Percentiles rank a stretch among this genome's conserved stretches.
Evolutionary conservation across 306 rosid genomes (phyloP).

Genomic region (Acacia acuminata): DNA sequence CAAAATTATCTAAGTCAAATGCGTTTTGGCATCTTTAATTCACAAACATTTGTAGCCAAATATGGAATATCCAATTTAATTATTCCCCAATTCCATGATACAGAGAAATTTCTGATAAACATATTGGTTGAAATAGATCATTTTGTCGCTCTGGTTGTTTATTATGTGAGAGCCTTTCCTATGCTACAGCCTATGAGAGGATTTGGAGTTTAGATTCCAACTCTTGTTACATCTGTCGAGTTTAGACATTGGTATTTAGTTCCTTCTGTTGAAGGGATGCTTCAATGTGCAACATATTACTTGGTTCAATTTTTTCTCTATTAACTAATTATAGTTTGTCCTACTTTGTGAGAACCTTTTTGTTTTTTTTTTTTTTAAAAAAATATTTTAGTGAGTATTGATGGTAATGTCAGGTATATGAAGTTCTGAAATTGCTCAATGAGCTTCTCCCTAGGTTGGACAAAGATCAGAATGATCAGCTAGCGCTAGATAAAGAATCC

Average conservation of each 20-base stretch:
- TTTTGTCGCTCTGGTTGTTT: slow-evolving; percentile 18
- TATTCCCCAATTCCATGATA: not conserved
- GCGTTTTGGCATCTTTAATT: slow-evolving; percentile 1
- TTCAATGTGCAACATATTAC: not conserved
- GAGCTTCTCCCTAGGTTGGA: slow-evolving; percentile 77
- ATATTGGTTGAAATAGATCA: slow-evolving; percentile 9
- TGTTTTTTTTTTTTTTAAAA: not conserved
- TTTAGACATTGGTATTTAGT: slow-evolving; percentile 6
- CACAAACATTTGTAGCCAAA: not conserved
- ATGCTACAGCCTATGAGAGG: not conserved
- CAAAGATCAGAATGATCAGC: slow-evolving; percentile 61
- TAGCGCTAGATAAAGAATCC: slow-evolving; percentile 56
- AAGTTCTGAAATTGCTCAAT: slow-evolving; percentile 82
- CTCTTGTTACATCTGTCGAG: not conserved
- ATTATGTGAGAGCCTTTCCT: not conserved
- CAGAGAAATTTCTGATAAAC: not conserved
- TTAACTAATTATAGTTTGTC: slow-evolving; percentile 3
- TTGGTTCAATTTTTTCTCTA: not conserved
- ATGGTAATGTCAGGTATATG: slow-evolving; percentile 56
- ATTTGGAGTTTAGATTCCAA: slow-evolving; percentile 15
- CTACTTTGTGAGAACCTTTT: slow-evolving; percentile 8
- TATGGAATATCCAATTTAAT: slow-evolving; percentile 15
- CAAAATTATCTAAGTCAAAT: slow-evolving; percentile 1
- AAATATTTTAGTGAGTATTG: not conserved
- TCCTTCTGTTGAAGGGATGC: not conserved